These are phyloP conservation scores for Penicillium alfredii DNA, from an alignment of 495 filamentous ascomycete genomes.

Conservation along the genomic window DNA sequence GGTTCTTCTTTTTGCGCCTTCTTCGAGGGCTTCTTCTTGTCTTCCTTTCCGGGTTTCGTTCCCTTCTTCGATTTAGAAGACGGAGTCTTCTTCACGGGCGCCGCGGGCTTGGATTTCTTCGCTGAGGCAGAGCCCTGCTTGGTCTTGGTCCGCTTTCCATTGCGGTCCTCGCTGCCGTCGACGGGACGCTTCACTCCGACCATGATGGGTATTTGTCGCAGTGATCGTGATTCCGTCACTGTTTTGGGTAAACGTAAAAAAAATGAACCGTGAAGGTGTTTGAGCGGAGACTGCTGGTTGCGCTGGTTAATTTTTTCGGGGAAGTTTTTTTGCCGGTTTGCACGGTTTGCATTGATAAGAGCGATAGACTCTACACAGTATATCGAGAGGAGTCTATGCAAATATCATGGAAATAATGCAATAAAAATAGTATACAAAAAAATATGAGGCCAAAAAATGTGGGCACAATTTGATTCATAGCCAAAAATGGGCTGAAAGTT, in stretches of 20 bases:
- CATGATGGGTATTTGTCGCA: constrained; percentile 23
- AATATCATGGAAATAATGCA: constrained; percentile 1
- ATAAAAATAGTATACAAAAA: constrained; percentile 9
- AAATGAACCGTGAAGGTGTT: constrained; percentile 5
- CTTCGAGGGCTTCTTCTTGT: constrained; percentile 31
- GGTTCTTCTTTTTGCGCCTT: constrained; percentile 28
- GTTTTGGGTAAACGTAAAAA: constrained; percentile 6
- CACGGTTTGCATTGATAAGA: constrained; percentile 35
- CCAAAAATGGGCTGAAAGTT: too few relatives aligned
- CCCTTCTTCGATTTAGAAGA: constrained; percentile 27
- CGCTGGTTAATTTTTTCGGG: constrained; percentile 29
- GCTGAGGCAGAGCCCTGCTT: constrained; percentile 30
- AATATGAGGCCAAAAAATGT: not conserved
- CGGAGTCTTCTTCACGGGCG: constrained; percentile 29
- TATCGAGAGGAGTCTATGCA: too few relatives aligned
- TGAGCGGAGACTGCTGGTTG: constrained; percentile 21
- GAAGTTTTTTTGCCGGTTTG: constrained; percentile 35
- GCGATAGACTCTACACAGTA: too few relatives aligned
- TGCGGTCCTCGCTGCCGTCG: constrained; percentile 38
- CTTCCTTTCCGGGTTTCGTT: constrained; percentile 22
- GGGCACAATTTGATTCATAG: too few relatives aligned
- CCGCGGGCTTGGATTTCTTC: constrained; percentile 31
- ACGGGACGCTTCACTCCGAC: constrained; percentile 41
- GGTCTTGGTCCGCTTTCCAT: constrained; percentile 44
- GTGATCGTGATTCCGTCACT: constrained; percentile 7